Conservation (phyloP, 2,329 filamentous ascomycete species). For the Fusarium coffeatum region DNA sequence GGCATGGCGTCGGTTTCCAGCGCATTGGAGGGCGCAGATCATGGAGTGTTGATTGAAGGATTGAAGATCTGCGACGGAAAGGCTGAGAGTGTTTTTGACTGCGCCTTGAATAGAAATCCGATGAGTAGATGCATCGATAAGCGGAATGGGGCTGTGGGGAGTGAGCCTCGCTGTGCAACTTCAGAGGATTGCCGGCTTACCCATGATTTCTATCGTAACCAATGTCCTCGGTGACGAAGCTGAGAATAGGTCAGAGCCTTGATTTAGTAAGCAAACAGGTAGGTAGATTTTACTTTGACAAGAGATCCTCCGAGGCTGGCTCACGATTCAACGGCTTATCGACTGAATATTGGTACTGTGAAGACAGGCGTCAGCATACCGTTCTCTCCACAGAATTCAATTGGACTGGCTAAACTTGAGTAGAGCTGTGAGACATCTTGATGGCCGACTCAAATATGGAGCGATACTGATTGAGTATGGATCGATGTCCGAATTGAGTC, state of each 20-base stretch:
- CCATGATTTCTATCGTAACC: background rate
- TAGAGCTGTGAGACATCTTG: background rate
- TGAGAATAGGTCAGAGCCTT: background rate
- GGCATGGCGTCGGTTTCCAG: background rate
- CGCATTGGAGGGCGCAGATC: background rate
- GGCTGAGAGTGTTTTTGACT: background rate
- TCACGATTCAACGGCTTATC: background rate
- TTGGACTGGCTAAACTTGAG: too few species aligned
- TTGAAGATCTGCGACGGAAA: background rate
- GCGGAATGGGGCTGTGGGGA: background rate
- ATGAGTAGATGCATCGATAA: background rate
- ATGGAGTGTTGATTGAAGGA: background rate
- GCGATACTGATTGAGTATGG: background rate
- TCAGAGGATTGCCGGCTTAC: background rate
- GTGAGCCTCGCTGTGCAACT: background rate
- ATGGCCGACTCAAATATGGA: too few species aligned
- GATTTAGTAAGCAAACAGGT: rapidly evolving
- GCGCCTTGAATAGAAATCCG: background rate
- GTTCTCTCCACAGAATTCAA: too few species aligned
- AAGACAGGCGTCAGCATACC: background rate
- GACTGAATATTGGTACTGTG: background rate
- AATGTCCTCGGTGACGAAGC: background rate
- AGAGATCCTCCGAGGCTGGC: background rate
- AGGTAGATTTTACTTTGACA: background rate
- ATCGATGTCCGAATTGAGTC: background rate